Conservation (phyloP, 2,329 filamentous ascomycete genomes). For the Cercospora janseana region DNA sequence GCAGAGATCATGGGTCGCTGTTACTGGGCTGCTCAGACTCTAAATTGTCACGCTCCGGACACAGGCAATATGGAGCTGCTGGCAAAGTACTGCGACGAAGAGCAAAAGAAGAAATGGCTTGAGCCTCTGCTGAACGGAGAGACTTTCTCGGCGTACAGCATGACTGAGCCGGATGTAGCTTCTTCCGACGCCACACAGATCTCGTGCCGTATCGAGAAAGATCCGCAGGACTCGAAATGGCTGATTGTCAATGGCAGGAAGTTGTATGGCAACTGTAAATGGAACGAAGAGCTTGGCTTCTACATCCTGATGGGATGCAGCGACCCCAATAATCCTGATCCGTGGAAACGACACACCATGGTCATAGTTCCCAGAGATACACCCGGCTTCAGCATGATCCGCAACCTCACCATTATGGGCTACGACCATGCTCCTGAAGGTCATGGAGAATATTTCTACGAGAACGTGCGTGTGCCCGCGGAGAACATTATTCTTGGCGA, state of each 20-base stretch:
- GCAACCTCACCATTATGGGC: slow-evolving; percentile 89
- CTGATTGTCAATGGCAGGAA: slow-evolving; percentile 93
- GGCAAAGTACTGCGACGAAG: slow-evolving; percentile 49
- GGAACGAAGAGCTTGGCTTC: slow-evolving; percentile 83
- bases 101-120: slow-evolving; percentile 51
- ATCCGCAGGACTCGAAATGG: slow-evolving; percentile 75
- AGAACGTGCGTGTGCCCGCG: slow-evolving; percentile 80
- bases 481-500: slow-evolving; percentile 85
- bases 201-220: slow-evolving; percentile 59
- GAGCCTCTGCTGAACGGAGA: slow-evolving; percentile 48
- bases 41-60: slow-evolving; percentile 43
- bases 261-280: slow-evolving; percentile 97
- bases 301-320: slow-evolving; percentile 96
- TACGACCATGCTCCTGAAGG: slow-evolving; percentile 96
- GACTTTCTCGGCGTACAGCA: slow-evolving; percentile 49
- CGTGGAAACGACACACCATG: slow-evolving; percentile 88
- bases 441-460: slow-evolving; percentile 85
- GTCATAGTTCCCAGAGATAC: slow-evolving; percentile 83
- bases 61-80: slow-evolving; percentile 52
- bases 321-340: slow-evolving; percentile 68
- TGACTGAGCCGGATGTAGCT: slow-evolving; percentile 52
- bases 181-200: slow-evolving; percentile 51
- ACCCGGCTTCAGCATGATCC: slow-evolving; percentile 82
- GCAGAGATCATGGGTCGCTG: slow-evolving; percentile 49
- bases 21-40: slow-evolving; percentile 46